phyloP scores from a whole-genome alignment of 1,284 basidiomycete species.

The Cystobasidiaceae sp. region DNA sequence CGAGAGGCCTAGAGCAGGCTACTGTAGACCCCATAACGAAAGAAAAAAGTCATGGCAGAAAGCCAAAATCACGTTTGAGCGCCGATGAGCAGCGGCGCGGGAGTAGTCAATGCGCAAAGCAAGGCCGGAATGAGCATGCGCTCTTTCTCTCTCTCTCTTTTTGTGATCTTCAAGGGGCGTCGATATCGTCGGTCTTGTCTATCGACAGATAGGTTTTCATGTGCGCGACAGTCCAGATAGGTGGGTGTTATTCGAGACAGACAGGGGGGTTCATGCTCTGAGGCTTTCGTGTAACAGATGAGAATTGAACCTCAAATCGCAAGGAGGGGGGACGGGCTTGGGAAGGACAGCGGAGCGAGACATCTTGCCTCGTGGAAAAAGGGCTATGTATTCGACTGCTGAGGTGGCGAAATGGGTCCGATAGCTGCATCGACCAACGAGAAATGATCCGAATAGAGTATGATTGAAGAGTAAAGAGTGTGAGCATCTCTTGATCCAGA shows the following conservation, averaged over 20 bases:
- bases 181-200: no score
- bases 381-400: neutral
- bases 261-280: neutral
- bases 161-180: no score
- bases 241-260: no score
- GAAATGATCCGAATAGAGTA: neutral
- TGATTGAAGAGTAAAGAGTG: neutral
- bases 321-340: neutral
- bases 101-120: no score
- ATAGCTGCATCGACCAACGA: constrained; percentile 6
- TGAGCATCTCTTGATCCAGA: neutral
- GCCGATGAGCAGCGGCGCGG: no score
- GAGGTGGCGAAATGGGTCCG: constrained; percentile 31
- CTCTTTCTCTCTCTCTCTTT: no score
- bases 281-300: neutral
- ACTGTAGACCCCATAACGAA: no score
- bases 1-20: no score
- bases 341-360: neutral
- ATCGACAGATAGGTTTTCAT: no score
- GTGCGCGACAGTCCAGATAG: constrained; percentile 19
- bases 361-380: neutral
- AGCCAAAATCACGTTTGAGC: no score
- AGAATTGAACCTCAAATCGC: neutral
- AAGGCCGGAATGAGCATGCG: no score
- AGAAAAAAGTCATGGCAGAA: no score